These are phyloP conservation scores for Dinochytrium kinnereticum DNA, from an alignment of 371 early-diverging fungal genomes.

Conservation along the genomic window DNA sequence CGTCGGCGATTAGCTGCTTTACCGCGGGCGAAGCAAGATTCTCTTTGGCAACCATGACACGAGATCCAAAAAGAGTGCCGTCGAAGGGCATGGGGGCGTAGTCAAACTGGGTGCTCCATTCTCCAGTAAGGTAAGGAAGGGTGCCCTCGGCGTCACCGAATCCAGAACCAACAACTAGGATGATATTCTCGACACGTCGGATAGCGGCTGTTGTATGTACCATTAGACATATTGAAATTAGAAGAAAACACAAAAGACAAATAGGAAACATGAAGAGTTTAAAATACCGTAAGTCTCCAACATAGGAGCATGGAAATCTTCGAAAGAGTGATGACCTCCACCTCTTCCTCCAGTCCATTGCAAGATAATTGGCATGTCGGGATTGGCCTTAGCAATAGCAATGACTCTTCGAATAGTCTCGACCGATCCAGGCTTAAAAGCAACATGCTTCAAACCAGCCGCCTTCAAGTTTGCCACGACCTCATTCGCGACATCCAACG, in stretches of 20 bases:
- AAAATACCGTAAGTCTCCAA: constrained; percentile 80
- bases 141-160: constrained; percentile 93
- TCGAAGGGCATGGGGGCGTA: constrained; percentile 97
- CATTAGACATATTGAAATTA: background rate
- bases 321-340: constrained; percentile 96
- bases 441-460: constrained; percentile 87
- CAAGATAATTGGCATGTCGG: constrained; percentile 88
- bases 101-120: constrained; percentile 84
- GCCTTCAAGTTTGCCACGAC: constrained; percentile 75
- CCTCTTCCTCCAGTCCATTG: constrained; percentile 98
- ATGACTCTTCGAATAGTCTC: constrained; percentile 87
- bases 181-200: constrained; percentile 84
- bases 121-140: constrained; percentile 93
- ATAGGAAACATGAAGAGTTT: constrained; percentile 1
- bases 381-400: constrained; percentile 87
- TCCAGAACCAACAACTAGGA: constrained; percentile 90
- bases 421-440: constrained; percentile 92
- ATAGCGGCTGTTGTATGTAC: constrained; percentile 75
- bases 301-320: constrained; percentile 94
- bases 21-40: constrained; percentile 80
- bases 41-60: constrained; percentile 96
- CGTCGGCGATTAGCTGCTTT: constrained; percentile 90
- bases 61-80: constrained; percentile 91
- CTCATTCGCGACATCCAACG: constrained; percentile 88
- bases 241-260: background rate